Evolutionary conservation across 2,329 filamentous ascomycete genomes (phyloP).

Genomic region (Ophiognomonia clavigignenti-juglandacearum): DNA sequence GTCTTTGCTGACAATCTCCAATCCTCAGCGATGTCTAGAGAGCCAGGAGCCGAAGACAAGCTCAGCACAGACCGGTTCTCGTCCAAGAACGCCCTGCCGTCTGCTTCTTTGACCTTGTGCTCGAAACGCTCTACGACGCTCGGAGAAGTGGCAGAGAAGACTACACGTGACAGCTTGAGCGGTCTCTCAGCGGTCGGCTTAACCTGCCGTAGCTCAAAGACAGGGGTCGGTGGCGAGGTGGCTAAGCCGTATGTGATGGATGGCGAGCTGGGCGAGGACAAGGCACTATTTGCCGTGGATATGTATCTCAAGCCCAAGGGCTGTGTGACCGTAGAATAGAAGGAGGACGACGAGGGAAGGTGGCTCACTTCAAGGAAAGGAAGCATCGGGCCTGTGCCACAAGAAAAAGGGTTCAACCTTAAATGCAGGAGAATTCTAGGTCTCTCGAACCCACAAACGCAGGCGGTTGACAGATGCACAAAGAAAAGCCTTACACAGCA

Average conservation of each 20-base stretch:
- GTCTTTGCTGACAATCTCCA: slow-evolving; percentile 1
- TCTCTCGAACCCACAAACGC: neutral
- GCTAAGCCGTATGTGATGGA: slow-evolving; percentile 38
- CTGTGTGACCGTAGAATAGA: slow-evolving; percentile 75
- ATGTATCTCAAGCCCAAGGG: slow-evolving; percentile 73
- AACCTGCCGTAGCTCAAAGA: slow-evolving; percentile 42
- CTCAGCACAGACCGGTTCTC: slow-evolving; percentile 20
- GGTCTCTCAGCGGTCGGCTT: slow-evolving; percentile 31
- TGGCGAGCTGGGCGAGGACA: slow-evolving; percentile 19
- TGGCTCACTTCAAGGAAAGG: slow-evolving; percentile 64
- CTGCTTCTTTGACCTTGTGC: slow-evolving; percentile 36
- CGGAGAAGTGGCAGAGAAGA: slow-evolving; percentile 63
- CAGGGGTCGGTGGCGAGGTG: slow-evolving; percentile 27
- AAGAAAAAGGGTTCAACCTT: too few species aligned
- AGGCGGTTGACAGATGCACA: neutral
- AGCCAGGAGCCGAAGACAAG: slow-evolving; percentile 11
- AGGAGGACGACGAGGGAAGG: slow-evolving; percentile 74
- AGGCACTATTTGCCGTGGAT: slow-evolving; percentile 24
- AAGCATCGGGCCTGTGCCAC: slow-evolving; percentile 36
- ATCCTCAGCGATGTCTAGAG: neutral
- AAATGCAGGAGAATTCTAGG: neutral
- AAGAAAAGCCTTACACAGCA: slow-evolving; percentile 1
- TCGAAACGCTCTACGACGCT: slow-evolving; percentile 69
- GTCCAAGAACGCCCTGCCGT: neutral
- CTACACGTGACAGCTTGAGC: slow-evolving; percentile 44